phyloP scores from a whole-genome alignment of 139 green algal genomes.

The Monoraphidium neglectum region DNA sequence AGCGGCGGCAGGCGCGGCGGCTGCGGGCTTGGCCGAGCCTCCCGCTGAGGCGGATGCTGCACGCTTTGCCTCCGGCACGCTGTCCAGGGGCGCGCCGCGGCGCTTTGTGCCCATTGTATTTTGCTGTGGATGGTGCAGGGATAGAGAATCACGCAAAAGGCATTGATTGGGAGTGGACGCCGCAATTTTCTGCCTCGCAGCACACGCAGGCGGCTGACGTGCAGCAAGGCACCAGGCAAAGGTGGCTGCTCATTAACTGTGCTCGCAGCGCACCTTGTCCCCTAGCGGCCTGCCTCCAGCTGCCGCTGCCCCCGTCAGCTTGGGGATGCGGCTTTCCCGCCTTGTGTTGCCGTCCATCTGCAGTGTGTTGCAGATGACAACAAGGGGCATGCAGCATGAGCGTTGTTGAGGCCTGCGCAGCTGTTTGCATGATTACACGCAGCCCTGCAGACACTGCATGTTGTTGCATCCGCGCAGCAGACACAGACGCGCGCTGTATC shows the following conservation, averaged over 20 bases:
- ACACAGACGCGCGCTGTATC: too few relatives aligned
- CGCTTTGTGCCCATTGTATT: slow-evolving; percentile 33
- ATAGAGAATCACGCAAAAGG: not conserved
- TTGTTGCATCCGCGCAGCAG: too few relatives aligned
- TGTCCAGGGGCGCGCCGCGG: slow-evolving; percentile 26
- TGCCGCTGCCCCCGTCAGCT: slow-evolving; percentile 3
- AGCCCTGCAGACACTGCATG: too few relatives aligned
- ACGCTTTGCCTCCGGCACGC: slow-evolving; percentile 37
- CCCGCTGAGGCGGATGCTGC: not conserved
- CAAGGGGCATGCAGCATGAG: not conserved
- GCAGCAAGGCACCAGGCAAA: not conserved
- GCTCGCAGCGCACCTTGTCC: slow-evolving; percentile 15
- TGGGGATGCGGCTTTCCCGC: slow-evolving; percentile 27
- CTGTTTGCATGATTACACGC: not conserved
- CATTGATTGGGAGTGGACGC: not conserved
- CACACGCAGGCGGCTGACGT: too few relatives aligned
- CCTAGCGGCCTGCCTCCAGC: not conserved
- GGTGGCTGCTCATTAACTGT: not conserved
- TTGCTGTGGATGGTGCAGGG: not conserved
- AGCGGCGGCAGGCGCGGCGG: slow-evolving; percentile 4
- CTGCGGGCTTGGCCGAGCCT: not conserved
- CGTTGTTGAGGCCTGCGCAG: not conserved
- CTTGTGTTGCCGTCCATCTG: not conserved
- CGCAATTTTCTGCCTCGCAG: not conserved
- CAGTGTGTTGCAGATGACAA: not conserved